A percentile compares a stretch with the other conserved stretches of the same genome.
phyloP scores from a whole-genome alignment of 768 basidiomycete species.

The Amanita jacksonii region DNA sequence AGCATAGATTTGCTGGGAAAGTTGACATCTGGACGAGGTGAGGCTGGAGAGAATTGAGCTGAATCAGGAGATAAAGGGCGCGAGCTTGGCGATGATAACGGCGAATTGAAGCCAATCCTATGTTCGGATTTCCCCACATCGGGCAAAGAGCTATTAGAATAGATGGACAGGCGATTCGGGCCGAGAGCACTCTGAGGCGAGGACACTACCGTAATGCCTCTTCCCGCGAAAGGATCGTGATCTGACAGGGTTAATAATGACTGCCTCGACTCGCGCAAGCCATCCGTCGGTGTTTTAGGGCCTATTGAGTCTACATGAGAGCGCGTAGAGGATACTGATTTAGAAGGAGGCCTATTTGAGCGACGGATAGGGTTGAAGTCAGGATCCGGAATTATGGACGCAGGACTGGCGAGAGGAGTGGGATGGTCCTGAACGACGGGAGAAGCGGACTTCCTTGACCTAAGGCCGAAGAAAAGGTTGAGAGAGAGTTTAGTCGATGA shows the following conservation, averaged over 20 bases:
- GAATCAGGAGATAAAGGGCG: constrained; percentile 20
- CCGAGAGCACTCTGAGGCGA: constrained; percentile 31
- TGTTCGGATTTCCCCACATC: constrained; percentile 22
- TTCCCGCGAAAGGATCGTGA: constrained; percentile 53
- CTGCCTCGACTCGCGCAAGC: constrained; percentile 27
- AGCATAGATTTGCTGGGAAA: constrained; percentile 7
- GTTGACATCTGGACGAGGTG: neutral
- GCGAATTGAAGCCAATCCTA: constrained; percentile 37
- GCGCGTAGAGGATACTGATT: constrained; percentile 47
- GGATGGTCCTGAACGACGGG: constrained; percentile 45
- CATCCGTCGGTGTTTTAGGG: constrained; percentile 46
- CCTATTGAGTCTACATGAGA: constrained; percentile 46
- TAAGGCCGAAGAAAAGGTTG: constrained; percentile 54
- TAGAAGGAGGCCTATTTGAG: constrained; percentile 39
- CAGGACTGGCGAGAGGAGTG: constrained; percentile 13
- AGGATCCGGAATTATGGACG: no score
- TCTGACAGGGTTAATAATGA: constrained; percentile 58
- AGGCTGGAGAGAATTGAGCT: constrained; percentile 11
- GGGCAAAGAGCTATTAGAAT: constrained; percentile 45
- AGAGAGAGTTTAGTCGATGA: constrained; percentile 24
- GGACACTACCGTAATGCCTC: constrained; percentile 27
- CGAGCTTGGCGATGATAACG: constrained; percentile 41
- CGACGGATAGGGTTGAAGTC: no score
- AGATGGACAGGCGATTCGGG: constrained; percentile 40
- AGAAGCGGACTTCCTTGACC: constrained; percentile 47